Base-by-base conservation (phyloP, 331 rosid species). In the Rhamnella rubrinervis region DNA sequence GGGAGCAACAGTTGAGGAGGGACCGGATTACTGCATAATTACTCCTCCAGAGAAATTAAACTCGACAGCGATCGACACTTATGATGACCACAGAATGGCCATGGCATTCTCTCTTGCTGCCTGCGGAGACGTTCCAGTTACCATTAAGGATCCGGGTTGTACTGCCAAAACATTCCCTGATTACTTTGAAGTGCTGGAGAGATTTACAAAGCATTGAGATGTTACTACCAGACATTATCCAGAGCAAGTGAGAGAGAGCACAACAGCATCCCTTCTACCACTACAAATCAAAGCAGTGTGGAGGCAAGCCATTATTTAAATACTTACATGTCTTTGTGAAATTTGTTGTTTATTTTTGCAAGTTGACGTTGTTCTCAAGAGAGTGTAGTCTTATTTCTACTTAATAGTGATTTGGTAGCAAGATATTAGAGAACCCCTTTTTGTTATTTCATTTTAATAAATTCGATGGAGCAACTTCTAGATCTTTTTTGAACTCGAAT, bases 101-200 rank as follows among this genome's bases (percentile, higher is more conserved):
- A 95, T 95, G 99, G 83, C 99, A 13, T 95, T 95, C 87, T 95
- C 99, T 47, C 96, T 95, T 20, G 96, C 97, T 75, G 99, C 99
- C 67, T 95, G 99, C 28, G 88, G 87, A 10, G 96, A 91, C 35
- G 96, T 95, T 75, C 96, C 96, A 0, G 99, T 95, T 40, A 95
- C 97, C 76, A 95, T 95, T 75, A 91, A 87, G 7, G 99, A 95
- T 90, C 99, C 99, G 0, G 96, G 96, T 37, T 95, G 99, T 86
- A 95, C 99, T 74, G 81, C 96, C 38, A 95, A 95, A 84, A 95
- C 99, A 51, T 95, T 95, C 83, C 97, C 99, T 0, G 90, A 95
- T 71, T 95, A 95, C 86, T 95, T 95, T 51, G 93, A 95, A 74
- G 99, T 95, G 75, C 96, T 95, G 1, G 79, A 69, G 79, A 86